Percentiles rank a stretch among this genome's conserved stretches.
Evolutionary conservation across 495 filamentous ascomycete species (phyloP).

Genomic region (Aspergillus incahuasiensis): DNA sequence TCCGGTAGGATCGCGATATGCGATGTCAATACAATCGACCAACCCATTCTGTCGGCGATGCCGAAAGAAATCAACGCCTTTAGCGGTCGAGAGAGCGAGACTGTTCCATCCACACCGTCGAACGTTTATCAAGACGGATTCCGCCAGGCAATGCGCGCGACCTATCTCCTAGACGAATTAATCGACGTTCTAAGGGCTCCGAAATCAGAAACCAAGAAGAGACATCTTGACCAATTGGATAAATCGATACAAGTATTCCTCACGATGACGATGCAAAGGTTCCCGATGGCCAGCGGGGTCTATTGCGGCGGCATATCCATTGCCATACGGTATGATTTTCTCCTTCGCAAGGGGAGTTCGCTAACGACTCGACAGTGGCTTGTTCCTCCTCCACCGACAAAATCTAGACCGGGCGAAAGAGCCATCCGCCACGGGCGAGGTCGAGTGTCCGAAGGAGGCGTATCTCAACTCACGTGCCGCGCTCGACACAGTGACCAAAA

Average conservation of each 20-base stretch:
- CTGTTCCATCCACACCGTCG: not conserved
- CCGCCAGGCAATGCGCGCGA: conserved; percentile 26
- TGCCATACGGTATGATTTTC: conserved; percentile 23
- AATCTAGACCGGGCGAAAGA: not conserved
- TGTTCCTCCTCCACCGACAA: conserved; percentile 3
- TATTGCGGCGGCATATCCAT: conserved; percentile 28
- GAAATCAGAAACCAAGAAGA: conserved; percentile 15
- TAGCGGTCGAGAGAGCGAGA: not conserved
- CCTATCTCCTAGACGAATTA: conserved; percentile 28
- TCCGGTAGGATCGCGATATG: not conserved
- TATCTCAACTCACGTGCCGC: conserved; percentile 11
- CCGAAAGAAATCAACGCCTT: not conserved
- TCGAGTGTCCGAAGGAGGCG: not conserved
- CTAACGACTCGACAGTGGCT: not conserved
- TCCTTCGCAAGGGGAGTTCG: conserved; percentile 3
- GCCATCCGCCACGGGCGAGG: not conserved
- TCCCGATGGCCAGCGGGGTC: conserved; percentile 8
- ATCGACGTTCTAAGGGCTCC: conserved; percentile 12
- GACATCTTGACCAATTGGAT: conserved; percentile 16
- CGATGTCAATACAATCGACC: not conserved
- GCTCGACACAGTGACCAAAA: conserved; percentile 19
- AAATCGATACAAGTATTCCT: conserved; percentile 20
- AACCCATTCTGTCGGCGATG: not conserved
- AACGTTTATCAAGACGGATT: conserved; percentile 17
- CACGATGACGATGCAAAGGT: conserved; percentile 20